Evolutionary conservation across 805 yeast species (phyloP).

Genomic region (Saccharomycopsis malanga): DNA sequence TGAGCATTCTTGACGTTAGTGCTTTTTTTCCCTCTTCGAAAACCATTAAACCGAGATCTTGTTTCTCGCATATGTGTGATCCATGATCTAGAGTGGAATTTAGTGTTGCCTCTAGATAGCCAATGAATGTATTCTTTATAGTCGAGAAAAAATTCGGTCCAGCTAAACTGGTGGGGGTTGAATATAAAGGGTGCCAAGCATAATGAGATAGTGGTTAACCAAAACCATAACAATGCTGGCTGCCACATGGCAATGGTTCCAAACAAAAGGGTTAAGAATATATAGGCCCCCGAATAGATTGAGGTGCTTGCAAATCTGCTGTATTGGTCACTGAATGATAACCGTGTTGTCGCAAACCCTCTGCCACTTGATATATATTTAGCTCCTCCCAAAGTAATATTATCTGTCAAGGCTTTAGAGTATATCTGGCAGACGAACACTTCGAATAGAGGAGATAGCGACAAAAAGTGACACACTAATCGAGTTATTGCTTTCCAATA

Average conservation of each 20-base stretch:
- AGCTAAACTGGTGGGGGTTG: constrained; percentile 96
- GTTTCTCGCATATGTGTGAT: constrained; percentile 76
- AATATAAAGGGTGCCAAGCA: constrained; percentile 88
- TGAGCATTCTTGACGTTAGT: constrained; percentile 25
- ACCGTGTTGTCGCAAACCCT: constrained; percentile 79
- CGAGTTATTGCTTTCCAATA: constrained; percentile 67
- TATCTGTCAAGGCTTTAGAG: constrained; percentile 62
- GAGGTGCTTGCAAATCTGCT: constrained; percentile 77
- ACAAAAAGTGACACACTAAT: constrained; percentile 58
- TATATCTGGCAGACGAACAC: constrained; percentile 77
- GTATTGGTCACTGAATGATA: constrained; percentile 66
- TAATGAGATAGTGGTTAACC: constrained; percentile 86
- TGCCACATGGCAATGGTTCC: constrained; percentile 83
- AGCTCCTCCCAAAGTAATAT: constrained; percentile 79
- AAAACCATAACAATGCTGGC: constrained; percentile 92
- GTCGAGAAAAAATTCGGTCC: constrained; percentile 94
- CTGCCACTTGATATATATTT: constrained; percentile 82
- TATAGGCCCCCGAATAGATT: constrained; percentile 78
- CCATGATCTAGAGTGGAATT: constrained; percentile 87
- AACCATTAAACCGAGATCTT: constrained; percentile 81
- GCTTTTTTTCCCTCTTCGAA: constrained; percentile 42
- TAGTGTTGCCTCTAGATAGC: constrained; percentile 86
- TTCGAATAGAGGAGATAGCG: constrained; percentile 75
- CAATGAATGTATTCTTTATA: constrained; percentile 90
- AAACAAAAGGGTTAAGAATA: constrained; percentile 61